These are phyloP conservation scores for Melastoma candidum DNA, from an alignment of 441 rosid genomes.

Conservation along the genomic window DNA sequence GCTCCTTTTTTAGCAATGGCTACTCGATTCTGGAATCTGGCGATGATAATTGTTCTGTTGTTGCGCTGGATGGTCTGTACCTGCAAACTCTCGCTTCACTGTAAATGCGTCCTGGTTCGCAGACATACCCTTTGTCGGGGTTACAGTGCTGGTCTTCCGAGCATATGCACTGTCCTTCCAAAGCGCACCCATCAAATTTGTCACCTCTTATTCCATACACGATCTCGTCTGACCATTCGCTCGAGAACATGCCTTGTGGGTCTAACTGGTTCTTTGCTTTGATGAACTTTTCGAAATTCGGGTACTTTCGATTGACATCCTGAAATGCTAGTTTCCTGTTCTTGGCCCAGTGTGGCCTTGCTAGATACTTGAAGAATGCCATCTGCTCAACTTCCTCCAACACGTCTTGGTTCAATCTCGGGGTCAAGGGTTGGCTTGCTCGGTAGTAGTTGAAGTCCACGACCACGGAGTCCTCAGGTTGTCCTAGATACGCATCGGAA, in stretches of 20 bases:
- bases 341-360: conserved; percentile 85
- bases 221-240: conserved; percentile 68
- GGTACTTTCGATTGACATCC: conserved; percentile 44
- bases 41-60: too few species aligned
- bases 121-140: conserved; percentile 52
- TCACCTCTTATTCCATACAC: conserved; percentile 29
- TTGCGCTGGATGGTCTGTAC: conserved; percentile 15
- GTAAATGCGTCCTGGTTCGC: conserved; percentile 53
- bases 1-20: too few species aligned
- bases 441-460: conserved; percentile 79
- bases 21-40: too few species aligned
- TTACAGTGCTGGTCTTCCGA: conserved; percentile 67
- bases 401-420: conserved; percentile 56
- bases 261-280: conserved; percentile 55
- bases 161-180: conserved; percentile 79
- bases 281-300: conserved; percentile 33
- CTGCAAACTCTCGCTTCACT: conserved; percentile 71
- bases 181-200: conserved; percentile 59
- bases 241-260: conserved; percentile 48
- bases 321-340: conserved; percentile 60
- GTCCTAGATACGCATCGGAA: conserved; percentile 70
- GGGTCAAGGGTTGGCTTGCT: conserved; percentile 41
- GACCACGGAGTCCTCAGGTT: conserved; percentile 62
- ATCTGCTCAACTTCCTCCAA: conserved; percentile 91
- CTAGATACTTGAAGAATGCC: conserved; percentile 63